A percentile compares a stretch with the other conserved stretches of the same genome.
phyloP scores from a whole-genome alignment of 306 rosid genomes.

The Dryas alaskensis region DNA sequence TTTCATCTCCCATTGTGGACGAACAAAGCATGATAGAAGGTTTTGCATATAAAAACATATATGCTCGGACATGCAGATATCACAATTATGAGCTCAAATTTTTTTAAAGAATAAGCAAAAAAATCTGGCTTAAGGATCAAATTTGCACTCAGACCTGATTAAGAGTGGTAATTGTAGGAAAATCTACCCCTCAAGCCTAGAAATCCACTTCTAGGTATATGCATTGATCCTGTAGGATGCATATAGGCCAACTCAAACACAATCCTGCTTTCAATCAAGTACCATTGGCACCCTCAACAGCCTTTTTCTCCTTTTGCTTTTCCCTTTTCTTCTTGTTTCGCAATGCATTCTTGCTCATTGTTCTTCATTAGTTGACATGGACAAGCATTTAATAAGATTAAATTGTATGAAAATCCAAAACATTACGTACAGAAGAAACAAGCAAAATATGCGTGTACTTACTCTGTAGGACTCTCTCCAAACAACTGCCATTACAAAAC shows the following conservation, averaged over 20 bases:
- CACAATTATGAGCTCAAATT: not conserved
- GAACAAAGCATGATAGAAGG: too few species aligned
- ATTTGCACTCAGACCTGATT: not conserved
- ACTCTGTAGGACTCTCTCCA: conserved; percentile 73
- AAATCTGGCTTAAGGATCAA: not conserved
- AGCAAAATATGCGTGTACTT: conserved; percentile 24
- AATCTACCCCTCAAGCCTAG: conserved; percentile 12
- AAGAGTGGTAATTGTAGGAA: conserved; percentile 1
- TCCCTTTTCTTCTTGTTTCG: conserved; percentile 94
- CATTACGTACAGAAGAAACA: not conserved
- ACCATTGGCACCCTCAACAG: conserved; percentile 42
- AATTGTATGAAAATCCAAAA: conserved; percentile 14
- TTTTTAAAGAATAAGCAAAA: not conserved
- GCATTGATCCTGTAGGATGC: not conserved
- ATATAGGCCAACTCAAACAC: not conserved
- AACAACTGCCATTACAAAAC: conserved; percentile 56
- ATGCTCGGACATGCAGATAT: not conserved
- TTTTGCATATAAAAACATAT: too few species aligned
- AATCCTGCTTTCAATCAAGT: conserved; percentile 32
- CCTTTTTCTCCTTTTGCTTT: conserved; percentile 87
- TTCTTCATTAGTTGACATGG: conserved; percentile 39
- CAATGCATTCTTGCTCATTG: conserved; percentile 77
- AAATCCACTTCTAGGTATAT: conserved; percentile 6
- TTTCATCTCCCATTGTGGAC: not conserved
- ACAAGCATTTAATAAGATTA: conserved; percentile 18